phyloP scores from a whole-genome alignment of 163 green algal genomes.

The Coccomyxa subellipsoidea region DNA sequence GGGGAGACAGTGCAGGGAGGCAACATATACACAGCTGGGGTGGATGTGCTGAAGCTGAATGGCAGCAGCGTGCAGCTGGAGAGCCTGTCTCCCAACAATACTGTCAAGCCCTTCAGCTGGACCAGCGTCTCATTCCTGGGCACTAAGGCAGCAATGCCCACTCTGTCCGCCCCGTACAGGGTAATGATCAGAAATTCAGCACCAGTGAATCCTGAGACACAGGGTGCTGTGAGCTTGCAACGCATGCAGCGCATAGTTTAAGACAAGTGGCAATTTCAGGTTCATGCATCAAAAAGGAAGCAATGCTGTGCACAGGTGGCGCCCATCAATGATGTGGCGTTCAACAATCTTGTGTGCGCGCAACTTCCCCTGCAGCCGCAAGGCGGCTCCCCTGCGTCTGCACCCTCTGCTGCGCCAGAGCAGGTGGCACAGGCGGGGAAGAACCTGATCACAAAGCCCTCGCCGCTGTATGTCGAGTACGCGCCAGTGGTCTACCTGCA shows the following conservation, averaged over 20 bases:
- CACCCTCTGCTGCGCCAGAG: neutral
- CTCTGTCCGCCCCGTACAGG: neutral
- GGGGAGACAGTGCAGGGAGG: constrained; percentile 17
- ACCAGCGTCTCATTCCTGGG: neutral
- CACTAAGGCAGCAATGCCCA: constrained; percentile 1
- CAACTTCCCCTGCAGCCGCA: constrained; percentile 10
- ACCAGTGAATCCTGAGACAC: too few species aligned
- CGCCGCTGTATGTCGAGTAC: neutral
- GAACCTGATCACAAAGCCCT: neutral
- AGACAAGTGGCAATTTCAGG: neutral
- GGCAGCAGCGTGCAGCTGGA: constrained; percentile 13
- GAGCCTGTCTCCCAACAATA: neutral
- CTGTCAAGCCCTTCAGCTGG: constrained; percentile 2
- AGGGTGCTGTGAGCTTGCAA: too few species aligned
- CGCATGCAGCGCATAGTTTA: too few species aligned
- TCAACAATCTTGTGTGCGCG: constrained; percentile 49
- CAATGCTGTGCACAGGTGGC: constrained; percentile 24
- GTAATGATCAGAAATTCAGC: neutral
- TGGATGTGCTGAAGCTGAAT: constrained; percentile 21
- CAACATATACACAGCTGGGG: constrained; percentile 35
- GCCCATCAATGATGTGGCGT: constrained; percentile 26
- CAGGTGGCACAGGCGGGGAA: neutral
- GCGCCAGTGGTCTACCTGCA: neutral
- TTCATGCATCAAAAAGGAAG: neutral
- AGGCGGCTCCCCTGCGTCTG: neutral